phyloP scores from a whole-genome alignment of 2,329 filamentous ascomycete genomes.

The Trichoderma afroharzianum region DNA sequence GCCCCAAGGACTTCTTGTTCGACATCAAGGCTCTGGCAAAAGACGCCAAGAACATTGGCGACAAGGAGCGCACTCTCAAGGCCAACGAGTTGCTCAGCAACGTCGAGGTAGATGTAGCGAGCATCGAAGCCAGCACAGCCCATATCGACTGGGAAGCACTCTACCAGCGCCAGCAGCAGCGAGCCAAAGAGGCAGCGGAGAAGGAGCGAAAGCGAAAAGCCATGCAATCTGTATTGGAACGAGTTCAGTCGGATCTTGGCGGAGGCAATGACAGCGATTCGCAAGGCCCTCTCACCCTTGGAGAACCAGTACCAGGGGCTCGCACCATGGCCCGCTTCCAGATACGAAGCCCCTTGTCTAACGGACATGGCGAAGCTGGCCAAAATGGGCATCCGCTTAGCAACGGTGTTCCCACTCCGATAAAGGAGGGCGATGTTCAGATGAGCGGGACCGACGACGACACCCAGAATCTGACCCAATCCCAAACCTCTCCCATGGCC shows the following conservation, averaged over 20 bases:
- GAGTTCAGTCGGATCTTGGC: constrained; percentile 48
- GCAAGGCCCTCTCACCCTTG: constrained; percentile 57
- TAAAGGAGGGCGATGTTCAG: constrained; percentile 52
- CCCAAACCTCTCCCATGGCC: constrained; percentile 42
- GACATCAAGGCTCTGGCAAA: constrained; percentile 83
- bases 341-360: constrained; percentile 56
- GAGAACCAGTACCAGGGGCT: constrained; percentile 58
- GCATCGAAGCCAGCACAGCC: constrained; percentile 65
- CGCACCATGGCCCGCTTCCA: constrained; percentile 52
- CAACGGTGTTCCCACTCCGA: constrained; percentile 55
- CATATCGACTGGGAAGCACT: constrained; percentile 78
- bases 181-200: constrained; percentile 57
- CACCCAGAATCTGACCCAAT: constrained; percentile 36
- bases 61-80: constrained; percentile 77
- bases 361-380: constrained; percentile 46
- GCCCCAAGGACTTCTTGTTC: constrained; percentile 81
- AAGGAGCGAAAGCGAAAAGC: constrained; percentile 61
- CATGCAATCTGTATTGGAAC: constrained; percentile 52
- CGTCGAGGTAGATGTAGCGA: constrained; percentile 86
- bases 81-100: constrained; percentile 90
- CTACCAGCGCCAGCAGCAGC: constrained; percentile 67
- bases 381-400: constrained; percentile 40
- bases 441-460: constrained; percentile 57
- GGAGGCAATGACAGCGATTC: constrained; percentile 50
- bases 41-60: constrained; percentile 78